Evolutionary conservation across 441 rosid species (phyloP), one percentile per base, ranked within the genome.

Genomic region (Brassica hybrid): DNA sequence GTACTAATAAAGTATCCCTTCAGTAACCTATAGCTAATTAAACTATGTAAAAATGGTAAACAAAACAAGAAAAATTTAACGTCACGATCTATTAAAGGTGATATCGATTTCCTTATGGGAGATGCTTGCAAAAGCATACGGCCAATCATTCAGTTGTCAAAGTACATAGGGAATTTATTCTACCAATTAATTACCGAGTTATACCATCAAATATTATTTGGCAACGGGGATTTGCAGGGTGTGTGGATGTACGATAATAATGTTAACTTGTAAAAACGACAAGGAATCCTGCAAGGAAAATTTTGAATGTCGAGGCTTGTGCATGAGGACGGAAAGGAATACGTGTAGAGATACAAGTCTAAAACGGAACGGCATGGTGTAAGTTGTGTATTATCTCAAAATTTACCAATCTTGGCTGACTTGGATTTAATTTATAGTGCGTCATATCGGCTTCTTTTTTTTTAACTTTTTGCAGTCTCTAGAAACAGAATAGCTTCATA

Each of bases 161-260:
- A 75, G 78, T 66, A 57, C 78, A 41, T 12, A 25, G 59, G 7
- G 52, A 57, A 17, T 58, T 43, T 58, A 18, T 43, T 75, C 60
- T 43, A 23, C 65, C 56, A 43, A 36, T 21, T 38, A 56, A 34
- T 19, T 65, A 32, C 59, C 17, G 14, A 4, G 41, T 16, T 30
- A 7, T 74, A n/a, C 72, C 66, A 66, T 11, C 30, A 56, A 23
- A n/a, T 21, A 7, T 23, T 57, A 16, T 62, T 9, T 32, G 25
- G 68, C 69, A 50, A 18, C 19, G 54, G 34, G 12, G 36, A 43
- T 8, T 32, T 50, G 21, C 21, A 73, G 7, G 17, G 36, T 36
- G 41, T 12, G 41, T 12, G 57, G 65, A 65, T 12, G 57, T 36
- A 65, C 27, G 16, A 52, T 54, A 0, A 59, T 25, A 50, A 75